These are phyloP conservation scores for Coriolopsis trogii DNA, from an alignment of 1,284 basidiomycete genomes.

Conservation along the genomic window DNA sequence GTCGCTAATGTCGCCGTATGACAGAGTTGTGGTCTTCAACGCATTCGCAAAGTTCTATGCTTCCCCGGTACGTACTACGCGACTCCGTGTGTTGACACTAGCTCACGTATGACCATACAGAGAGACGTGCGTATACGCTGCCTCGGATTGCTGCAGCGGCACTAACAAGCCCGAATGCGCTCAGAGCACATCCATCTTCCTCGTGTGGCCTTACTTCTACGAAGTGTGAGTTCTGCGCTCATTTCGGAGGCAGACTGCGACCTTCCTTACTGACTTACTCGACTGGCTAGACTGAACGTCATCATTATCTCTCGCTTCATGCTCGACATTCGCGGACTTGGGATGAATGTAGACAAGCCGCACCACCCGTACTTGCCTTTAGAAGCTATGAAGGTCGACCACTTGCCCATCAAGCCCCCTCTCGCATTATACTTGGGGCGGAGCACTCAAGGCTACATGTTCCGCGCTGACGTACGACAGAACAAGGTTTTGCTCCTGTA, in stretches of 20 bases:
- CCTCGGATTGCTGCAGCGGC: background rate
- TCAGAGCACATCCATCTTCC: background rate
- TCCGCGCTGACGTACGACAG: no score
- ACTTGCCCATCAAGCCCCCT: no score
- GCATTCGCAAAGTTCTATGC: background rate
- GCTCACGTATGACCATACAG: background rate
- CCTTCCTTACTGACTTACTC: background rate
- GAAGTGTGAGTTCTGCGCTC: slow-evolving; percentile 1
- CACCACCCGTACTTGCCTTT: no score
- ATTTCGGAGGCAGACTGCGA: background rate
- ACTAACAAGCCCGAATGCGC: background rate
- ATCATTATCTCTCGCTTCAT: slow-evolving; percentile 8
- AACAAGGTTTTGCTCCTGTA: no score
- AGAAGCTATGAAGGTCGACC: no score
- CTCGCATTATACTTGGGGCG: no score
- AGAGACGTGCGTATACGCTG: background rate
- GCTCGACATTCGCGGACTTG: slow-evolving; percentile 8
- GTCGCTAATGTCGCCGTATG: background rate
- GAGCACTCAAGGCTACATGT: no score
- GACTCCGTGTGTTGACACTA: background rate
- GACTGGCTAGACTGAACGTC: background rate
- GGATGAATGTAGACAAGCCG: no score
- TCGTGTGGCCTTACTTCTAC: slow-evolving; percentile 5
- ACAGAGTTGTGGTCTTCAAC: background rate
- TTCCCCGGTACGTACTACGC: background rate